Evolutionary conservation across 2,329 filamentous ascomycete species (phyloP).

Genomic region (Septoria linicola): DNA sequence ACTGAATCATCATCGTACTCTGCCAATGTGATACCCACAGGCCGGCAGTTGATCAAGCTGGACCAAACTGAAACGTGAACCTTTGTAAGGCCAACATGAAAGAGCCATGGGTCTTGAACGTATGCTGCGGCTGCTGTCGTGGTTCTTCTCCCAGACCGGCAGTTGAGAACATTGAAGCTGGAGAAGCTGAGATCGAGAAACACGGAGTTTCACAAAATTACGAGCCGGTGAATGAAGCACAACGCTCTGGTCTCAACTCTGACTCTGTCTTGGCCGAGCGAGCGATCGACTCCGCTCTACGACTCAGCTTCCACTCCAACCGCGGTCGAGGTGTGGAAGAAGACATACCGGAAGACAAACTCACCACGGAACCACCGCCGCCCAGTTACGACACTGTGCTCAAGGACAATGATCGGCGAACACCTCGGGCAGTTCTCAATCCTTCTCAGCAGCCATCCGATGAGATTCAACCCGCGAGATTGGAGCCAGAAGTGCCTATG

Average conservation of each 20-base stretch:
- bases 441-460: neutral
- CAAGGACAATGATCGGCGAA: conserved; percentile 11
- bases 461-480: neutral
- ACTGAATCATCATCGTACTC: no score
- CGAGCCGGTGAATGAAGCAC: no score
- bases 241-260: no score
- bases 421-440: neutral
- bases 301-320: conserved; percentile 7
- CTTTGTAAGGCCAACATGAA: conserved; percentile 1
- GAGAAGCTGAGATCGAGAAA: neutral
- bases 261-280: conserved; percentile 4
- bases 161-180: neutral
- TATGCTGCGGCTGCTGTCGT: conserved; percentile 12
- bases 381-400: conserved; percentile 10
- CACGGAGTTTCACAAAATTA: neutral
- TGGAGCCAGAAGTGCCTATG: neutral
- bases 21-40: no score
- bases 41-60: no score
- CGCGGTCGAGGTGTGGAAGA: neutral
- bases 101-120: conserved; percentile 9
- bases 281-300: conserved; percentile 11
- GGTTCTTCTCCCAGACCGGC: no score
- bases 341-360: neutral
- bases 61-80: no score
- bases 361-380: conserved; percentile 1